Base-by-base conservation (phyloP, 2,329 filamentous ascomycete genomes). In the Paraphaeosphaeria sporulosa region DNA sequence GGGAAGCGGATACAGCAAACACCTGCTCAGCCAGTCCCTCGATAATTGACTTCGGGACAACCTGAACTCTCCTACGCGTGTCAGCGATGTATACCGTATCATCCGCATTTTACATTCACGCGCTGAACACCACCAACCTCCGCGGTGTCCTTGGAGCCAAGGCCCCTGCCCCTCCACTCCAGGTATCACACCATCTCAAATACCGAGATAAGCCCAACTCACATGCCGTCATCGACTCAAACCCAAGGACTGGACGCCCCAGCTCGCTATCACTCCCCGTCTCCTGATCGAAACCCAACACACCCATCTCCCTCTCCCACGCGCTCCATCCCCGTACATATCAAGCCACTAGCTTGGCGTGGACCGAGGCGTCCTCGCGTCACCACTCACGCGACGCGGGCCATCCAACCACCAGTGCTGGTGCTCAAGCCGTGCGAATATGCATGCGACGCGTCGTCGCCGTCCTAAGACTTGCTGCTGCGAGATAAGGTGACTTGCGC, bases 321-420 rank as follows among this genome's bases (percentile, higher is more conserved):
- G n/a, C 49, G 17, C 13, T 23, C 36, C 50, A 43, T 30, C 36
- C 50, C 50, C 50, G 48, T 53, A 53, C 36, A 57, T 49, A 40
- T 42, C 55, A 58, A 59, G 55, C 56, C 49, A 56, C 52, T 32
- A n/a, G 21, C 59, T 59, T 58, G 56, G 59, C 59, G 51, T 54
- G 51, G 51, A 49, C 38, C 12, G 48, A 57, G 23, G 43, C 51
- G 49, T 44, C 12, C 27, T 27, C 4, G 46, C 27, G 9, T 12
- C 25, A 34, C 23, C 34, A 42, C 21, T 30, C 50, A 42, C 36
- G 23, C 50, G 21, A 53, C 34, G 25, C 25, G 6, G 25, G 3
- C 25, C 25, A 3, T 6, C 25, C 36, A 19, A 23, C 12, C 32
- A 51, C 30, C 50, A 30, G 3, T 23, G 12, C 23, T 19, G 36